Conservation (phyloP, 2,329 filamentous ascomycete species). For the Pseudogymnoascus sp. region DNA sequence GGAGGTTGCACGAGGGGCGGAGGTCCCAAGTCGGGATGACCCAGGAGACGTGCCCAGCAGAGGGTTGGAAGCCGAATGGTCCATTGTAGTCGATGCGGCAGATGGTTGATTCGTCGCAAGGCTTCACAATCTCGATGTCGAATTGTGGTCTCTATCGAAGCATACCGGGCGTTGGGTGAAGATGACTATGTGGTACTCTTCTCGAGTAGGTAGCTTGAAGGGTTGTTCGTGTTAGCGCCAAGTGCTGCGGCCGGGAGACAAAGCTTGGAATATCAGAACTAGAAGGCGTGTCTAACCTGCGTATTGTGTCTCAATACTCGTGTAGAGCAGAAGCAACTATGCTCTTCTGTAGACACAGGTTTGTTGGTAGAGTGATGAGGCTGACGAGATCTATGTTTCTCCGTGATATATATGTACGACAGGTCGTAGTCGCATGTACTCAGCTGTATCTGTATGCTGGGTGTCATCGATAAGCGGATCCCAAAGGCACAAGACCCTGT, state of each 20-base stretch:
- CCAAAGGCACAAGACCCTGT: conserved; percentile 6
- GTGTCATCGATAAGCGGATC: conserved; percentile 9
- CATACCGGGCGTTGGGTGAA: background rate
- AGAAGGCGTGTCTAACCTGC: background rate
- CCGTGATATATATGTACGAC: background rate
- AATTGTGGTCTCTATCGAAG: background rate
- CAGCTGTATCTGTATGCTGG: background rate
- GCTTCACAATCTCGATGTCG: background rate
- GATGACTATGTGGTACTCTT: background rate
- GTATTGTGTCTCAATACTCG: background rate
- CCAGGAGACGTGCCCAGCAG: conserved; percentile 2
- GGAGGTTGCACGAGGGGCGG: conserved; percentile 51
- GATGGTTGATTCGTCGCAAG: background rate
- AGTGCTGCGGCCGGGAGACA: background rate
- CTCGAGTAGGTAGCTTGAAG: background rate
- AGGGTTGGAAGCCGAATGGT: conserved; percentile 8
- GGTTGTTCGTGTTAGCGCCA: conserved; percentile 6
- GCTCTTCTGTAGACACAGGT: background rate
- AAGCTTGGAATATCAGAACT: background rate
- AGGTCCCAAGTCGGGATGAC: conserved; percentile 33
- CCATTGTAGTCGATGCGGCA: background rate
- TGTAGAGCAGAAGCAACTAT: background rate
- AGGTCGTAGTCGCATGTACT: background rate
- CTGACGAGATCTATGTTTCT: background rate
- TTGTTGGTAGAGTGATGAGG: background rate